Percentiles rank a stretch among this genome's conserved stretches.
These are phyloP conservation scores for Dendrostoma leiphaemia DNA, from an alignment of 2,329 filamentous ascomycete genomes.

Conservation along the genomic window DNA sequence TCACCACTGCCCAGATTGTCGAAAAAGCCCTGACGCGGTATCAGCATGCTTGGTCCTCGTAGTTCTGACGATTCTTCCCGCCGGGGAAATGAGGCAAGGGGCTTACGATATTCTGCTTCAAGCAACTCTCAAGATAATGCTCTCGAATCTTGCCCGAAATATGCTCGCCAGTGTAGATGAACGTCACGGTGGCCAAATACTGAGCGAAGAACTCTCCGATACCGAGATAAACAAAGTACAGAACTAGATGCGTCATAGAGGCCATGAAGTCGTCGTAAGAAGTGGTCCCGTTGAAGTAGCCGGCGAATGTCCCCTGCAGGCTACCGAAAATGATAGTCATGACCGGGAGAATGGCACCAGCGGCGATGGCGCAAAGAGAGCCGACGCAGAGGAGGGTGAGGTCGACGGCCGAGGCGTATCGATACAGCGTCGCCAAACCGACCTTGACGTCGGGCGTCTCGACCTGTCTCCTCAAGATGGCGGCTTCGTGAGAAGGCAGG, in stretches of 20 bases:
- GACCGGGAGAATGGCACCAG: constrained; percentile 72
- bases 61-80: no score
- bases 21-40: constrained; percentile 62
- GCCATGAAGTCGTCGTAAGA: constrained; percentile 55
- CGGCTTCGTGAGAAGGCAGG: constrained; percentile 63
- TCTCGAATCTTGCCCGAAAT: constrained; percentile 76
- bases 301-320: constrained; percentile 69
- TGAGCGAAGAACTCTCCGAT: constrained; percentile 76
- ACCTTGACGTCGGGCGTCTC: constrained; percentile 62
- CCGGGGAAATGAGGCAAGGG: background rate
- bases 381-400: constrained; percentile 61
- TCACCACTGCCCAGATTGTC: constrained; percentile 92
- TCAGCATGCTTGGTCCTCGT: background rate
- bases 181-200: constrained; percentile 80
- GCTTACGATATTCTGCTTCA: constrained; percentile 73
- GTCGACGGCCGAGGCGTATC: constrained; percentile 68
- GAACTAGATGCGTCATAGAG: constrained; percentile 60
- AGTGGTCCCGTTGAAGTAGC: constrained; percentile 52
- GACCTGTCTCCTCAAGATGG: constrained; percentile 67
- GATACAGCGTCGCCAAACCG: constrained; percentile 63
- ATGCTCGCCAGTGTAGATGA: constrained; percentile 84
- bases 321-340: constrained; percentile 83
- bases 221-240: constrained; percentile 85
- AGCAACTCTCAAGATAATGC: constrained; percentile 78
- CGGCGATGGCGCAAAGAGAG: constrained; percentile 63